Conservation (phyloP, 441 rosid genomes). For the Erodium trifolium region DNA sequence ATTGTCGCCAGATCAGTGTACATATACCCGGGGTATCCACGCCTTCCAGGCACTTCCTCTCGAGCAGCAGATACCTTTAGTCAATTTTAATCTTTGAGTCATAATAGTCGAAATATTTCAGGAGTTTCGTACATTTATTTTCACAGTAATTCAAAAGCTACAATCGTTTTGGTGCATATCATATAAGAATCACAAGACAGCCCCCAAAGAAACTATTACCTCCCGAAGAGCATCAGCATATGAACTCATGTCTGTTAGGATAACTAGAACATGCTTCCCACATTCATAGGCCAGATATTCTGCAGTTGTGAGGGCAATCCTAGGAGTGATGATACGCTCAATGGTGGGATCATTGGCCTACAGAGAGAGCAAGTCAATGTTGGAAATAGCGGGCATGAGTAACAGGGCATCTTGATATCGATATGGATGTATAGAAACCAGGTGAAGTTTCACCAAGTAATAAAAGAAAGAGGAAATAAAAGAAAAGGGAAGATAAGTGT, state of each 20-base stretch:
- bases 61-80: constrained; percentile 96
- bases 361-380: constrained; percentile 12
- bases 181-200: background rate
- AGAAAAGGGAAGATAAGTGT: background rate
- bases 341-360: constrained; percentile 99
- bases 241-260: constrained; percentile 93
- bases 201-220: constrained; percentile 34
- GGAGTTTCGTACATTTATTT: background rate
- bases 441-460: background rate
- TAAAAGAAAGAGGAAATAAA: background rate
- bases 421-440: background rate
- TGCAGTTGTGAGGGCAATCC: constrained; percentile 89
- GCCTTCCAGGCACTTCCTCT: constrained; percentile 99
- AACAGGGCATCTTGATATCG: background rate
- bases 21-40: constrained; percentile 99
- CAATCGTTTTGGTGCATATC: background rate
- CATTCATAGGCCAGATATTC: constrained; percentile 96
- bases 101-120: background rate
- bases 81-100: background rate
- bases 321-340: constrained; percentile 90
- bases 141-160: background rate
- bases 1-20: constrained; percentile 98
- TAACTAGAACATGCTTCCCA: constrained; percentile 97
- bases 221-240: constrained; percentile 99
- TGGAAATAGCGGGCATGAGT: background rate